Percentiles rank a stretch among this genome's conserved stretches.
Conservation (phyloP, 169 alveolate species). For the Cryptosporidium canis region DNA sequence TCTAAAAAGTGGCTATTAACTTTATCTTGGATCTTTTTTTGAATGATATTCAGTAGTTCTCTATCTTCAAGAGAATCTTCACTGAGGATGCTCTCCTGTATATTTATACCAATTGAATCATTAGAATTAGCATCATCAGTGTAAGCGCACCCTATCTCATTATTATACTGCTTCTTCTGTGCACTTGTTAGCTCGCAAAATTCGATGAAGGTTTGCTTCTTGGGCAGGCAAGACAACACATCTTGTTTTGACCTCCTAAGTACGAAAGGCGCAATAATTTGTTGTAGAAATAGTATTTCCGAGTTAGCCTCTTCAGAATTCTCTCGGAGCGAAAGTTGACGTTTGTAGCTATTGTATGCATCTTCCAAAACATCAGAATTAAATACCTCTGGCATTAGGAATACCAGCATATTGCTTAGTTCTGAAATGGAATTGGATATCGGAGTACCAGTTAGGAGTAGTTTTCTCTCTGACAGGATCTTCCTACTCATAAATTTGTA, state of each 20-base stretch:
- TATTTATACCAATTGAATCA: not conserved
- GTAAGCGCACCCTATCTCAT: slow-evolving; percentile 1
- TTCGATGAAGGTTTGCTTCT: slow-evolving; percentile 78
- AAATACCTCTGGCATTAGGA: slow-evolving; percentile 89
- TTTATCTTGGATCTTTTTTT: slow-evolving; percentile 34
- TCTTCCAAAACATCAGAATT: slow-evolving; percentile 79
- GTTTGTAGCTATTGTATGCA: slow-evolving; percentile 80
- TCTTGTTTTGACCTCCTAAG: slow-evolving; percentile 86
- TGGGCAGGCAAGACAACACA: slow-evolving; percentile 87
- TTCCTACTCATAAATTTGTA: slow-evolving; percentile 85
- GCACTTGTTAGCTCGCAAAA: slow-evolving; percentile 31
- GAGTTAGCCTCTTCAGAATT: slow-evolving; percentile 19
- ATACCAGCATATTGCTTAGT: slow-evolving; percentile 86
- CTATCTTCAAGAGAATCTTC: not conserved
- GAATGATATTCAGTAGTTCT: not conserved
- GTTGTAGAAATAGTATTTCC: slow-evolving; percentile 80
- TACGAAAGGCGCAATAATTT: slow-evolving; percentile 88
- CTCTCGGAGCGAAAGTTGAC: not conserved
- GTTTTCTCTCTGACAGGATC: slow-evolving; percentile 83
- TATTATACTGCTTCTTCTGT: slow-evolving; percentile 21
- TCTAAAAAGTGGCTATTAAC: slow-evolving; percentile 12
- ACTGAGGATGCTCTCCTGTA: not conserved
- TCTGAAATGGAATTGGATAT: slow-evolving; percentile 78
- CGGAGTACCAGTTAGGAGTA: slow-evolving; percentile 89
- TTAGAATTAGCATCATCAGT: not conserved